phyloP scores from a whole-genome alignment of 768 basidiomycete species.

The Boletus rubroflammeus region DNA sequence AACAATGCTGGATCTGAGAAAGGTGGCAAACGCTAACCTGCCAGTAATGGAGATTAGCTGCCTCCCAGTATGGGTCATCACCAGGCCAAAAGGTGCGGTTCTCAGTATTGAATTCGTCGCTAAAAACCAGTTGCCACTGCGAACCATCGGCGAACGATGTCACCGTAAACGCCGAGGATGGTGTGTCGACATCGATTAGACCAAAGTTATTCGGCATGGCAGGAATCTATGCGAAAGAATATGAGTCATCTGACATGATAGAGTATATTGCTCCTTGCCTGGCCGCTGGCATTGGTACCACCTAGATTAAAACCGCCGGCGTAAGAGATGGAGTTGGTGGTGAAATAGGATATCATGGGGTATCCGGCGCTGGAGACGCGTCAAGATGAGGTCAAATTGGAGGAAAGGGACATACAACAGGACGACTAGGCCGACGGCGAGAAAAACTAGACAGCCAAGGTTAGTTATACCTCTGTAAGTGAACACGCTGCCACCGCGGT shows the following conservation, averaged over 20 bases:
- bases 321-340: slow-evolving; percentile 39
- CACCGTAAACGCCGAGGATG: slow-evolving; percentile 51
- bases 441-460: slow-evolving; percentile 60
- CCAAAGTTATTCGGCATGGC: slow-evolving; percentile 59
- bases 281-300: slow-evolving; percentile 73
- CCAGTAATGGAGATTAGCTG: slow-evolving; percentile 80
- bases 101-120: slow-evolving; percentile 82
- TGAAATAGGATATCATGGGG: slow-evolving; percentile 58
- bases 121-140: slow-evolving; percentile 69
- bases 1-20: neutral
- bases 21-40: slow-evolving; percentile 37
- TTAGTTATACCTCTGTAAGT: slow-evolving; percentile 70
- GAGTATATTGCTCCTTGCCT: slow-evolving; percentile 37
- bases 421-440: slow-evolving; percentile 49
- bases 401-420: slow-evolving; percentile 50
- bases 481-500: slow-evolving; percentile 54
- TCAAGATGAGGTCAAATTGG: neutral
- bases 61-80: slow-evolving; percentile 91
- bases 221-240: slow-evolving; percentile 43
- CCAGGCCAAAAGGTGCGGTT: slow-evolving; percentile 75
- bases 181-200: slow-evolving; percentile 77
- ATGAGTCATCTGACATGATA: neutral
- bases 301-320: slow-evolving; percentile 70
- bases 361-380: slow-evolving; percentile 47
- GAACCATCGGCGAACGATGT: slow-evolving; percentile 51